A percentile compares a stretch with the other conserved stretches of the same genome.
These are phyloP conservation scores for Talaromyces borbonicus DNA, from an alignment of 495 filamentous ascomycete species.

Conservation along the genomic window DNA sequence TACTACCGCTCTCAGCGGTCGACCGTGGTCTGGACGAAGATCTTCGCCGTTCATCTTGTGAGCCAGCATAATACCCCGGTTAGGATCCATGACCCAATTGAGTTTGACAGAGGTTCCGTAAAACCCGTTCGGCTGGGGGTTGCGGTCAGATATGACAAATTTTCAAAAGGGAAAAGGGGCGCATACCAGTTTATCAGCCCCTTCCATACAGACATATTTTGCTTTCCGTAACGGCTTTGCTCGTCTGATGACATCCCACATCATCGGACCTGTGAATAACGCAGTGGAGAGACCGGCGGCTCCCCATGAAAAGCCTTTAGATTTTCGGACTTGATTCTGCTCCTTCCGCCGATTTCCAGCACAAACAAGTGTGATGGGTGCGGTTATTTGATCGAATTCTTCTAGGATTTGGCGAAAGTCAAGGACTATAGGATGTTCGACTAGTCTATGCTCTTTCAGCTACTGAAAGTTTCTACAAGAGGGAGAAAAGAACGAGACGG, in stretches of 20 bases:
- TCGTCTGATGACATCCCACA: slow-evolving; percentile 60
- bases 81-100: slow-evolving; percentile 79
- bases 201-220: slow-evolving; percentile 87
- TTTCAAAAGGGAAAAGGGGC: no score
- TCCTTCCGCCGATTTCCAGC: slow-evolving; percentile 92
- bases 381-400: slow-evolving; percentile 76
- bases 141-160: no score
- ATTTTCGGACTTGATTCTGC: slow-evolving; percentile 85
- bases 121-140: slow-evolving; percentile 66
- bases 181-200: slow-evolving; percentile 70
- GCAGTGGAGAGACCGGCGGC: slow-evolving; percentile 83
- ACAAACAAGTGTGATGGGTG: slow-evolving; percentile 85
- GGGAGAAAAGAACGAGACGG: background rate
- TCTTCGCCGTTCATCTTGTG: slow-evolving; percentile 89
- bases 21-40: slow-evolving; percentile 79
- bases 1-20: slow-evolving; percentile 74
- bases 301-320: slow-evolving; percentile 95
- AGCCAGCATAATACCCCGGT: slow-evolving; percentile 80
- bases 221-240: slow-evolving; percentile 63
- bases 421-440: slow-evolving; percentile 66
- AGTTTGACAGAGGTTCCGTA: slow-evolving; percentile 88
- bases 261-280: slow-evolving; percentile 75
- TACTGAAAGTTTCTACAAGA: background rate
- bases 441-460: slow-evolving; percentile 37
- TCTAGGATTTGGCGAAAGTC: slow-evolving; percentile 63